Evolutionary conservation across 345 rosid species (phyloP), one percentile per base, ranked within the genome.

Genomic region (Salix purpurea): DNA sequence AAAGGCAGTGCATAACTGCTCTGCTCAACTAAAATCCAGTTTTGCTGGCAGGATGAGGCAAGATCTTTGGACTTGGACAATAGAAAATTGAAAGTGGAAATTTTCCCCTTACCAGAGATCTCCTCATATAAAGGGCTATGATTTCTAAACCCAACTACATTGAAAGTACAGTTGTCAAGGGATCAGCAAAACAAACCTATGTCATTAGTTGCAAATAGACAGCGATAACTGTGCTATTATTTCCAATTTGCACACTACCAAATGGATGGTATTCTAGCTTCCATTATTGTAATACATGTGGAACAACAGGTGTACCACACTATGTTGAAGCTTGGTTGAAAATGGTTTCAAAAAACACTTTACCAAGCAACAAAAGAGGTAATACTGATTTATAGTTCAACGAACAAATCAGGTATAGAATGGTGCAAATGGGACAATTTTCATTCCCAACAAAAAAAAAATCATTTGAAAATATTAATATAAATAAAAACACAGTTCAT

Each of bases 41-140:
- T 84, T 86, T 72, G 68, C 84, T 69, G 42, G 87, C 86, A 84
- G 87, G 82, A 87, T 83, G 88, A 81, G 85, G 86, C 77, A 83
- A 78, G 81, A 85, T 81, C 84, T 73, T 79, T 83, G 89, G 85
- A 82, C 67, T 83, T 69, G 86, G 85, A 80, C 77, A 74, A 74
- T 8, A 77, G 74, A 70, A 65, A 67, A 80, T 64, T 65, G 83
- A 87, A 73, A 71, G 19, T 73, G 34, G 39, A 58, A 65, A 46
- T 36, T 54, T 77, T 75, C 74, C 81, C 86, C 90, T 90, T 88
- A 89, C 92, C 93, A 82, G 81, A 80, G 82, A 70, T 74, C 72
- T 67, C 83, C 84, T 80, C 73, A 62, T 65, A 74, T 58, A 78
- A 76, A 74, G 80, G 75, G 61, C 70, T 81, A 69, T 71, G 77